These are phyloP conservation scores for Colletotrichum graminicola DNA, from an alignment of 2,329 filamentous ascomycete species.

Conservation along the genomic window DNA sequence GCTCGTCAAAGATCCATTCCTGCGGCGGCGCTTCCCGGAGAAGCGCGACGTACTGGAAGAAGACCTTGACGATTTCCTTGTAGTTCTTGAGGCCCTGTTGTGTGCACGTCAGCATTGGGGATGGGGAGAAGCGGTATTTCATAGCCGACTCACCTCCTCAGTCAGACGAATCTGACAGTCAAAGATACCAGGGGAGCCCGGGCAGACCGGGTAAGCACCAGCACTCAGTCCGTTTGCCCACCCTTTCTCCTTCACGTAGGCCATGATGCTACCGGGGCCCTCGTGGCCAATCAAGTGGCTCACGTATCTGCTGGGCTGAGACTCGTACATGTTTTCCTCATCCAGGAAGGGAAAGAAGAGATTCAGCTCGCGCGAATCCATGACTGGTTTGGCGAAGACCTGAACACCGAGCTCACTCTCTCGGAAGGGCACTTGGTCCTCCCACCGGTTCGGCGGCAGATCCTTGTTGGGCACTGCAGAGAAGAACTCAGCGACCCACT, in stretches of 20 bases:
- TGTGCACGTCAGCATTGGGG: slow-evolving; percentile 26
- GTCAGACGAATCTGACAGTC: slow-evolving; percentile 84
- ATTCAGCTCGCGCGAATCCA: slow-evolving; percentile 84
- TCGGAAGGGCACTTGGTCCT: slow-evolving; percentile 63
- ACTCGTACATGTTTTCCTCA: slow-evolving; percentile 82
- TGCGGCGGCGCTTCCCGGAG: slow-evolving; percentile 84
- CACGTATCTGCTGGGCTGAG: slow-evolving; percentile 86
- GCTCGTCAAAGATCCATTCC: slow-evolving; percentile 94
- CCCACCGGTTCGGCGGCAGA: slow-evolving; percentile 71
- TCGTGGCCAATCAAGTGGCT: slow-evolving; percentile 93
- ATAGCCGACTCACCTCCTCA: slow-evolving; percentile 72
- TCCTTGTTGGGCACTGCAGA: slow-evolving; percentile 85
- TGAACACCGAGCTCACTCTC: slow-evolving; percentile 70
- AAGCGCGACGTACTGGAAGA: slow-evolving; percentile 93
- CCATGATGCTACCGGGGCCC: slow-evolving; percentile 90
- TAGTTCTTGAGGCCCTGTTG: slow-evolving; percentile 79
- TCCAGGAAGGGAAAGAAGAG: slow-evolving; percentile 88
- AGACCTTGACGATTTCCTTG: slow-evolving; percentile 81
- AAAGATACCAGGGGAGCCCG: slow-evolving; percentile 82
- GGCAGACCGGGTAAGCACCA: slow-evolving; percentile 80
- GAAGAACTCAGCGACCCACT: slow-evolving; percentile 88
- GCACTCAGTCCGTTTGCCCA: slow-evolving; percentile 89
- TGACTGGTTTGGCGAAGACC: slow-evolving; percentile 90
- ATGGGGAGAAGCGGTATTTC: neutral
- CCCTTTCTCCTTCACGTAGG: slow-evolving; percentile 89